Evolutionary conservation across 495 filamentous ascomycete species (phyloP).

Genomic region (Cercophora scortea): DNA sequence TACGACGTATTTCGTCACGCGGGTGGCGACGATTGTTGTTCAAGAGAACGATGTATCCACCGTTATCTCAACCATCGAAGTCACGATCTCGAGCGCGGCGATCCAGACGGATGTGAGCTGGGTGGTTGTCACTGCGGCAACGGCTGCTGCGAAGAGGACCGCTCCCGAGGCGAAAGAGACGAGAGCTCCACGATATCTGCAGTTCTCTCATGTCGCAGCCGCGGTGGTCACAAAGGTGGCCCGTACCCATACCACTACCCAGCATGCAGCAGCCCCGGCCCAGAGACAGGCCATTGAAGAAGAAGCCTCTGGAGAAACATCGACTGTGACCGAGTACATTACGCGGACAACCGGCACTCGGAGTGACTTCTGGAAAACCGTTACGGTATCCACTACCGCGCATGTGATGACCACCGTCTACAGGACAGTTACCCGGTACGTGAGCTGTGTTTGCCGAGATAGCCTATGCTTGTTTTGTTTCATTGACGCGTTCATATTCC

Average conservation of each 20-base stretch:
- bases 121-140: constrained; percentile 8
- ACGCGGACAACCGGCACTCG: constrained; percentile 12
- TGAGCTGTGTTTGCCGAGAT: neutral
- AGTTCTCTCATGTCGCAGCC: too few species aligned
- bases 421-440: constrained; percentile 17
- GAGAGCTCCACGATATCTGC: neutral
- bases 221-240: too few species aligned
- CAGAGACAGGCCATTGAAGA: too few species aligned
- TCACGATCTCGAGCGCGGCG: constrained; percentile 16
- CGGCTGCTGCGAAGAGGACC: neutral
- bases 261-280: too few species aligned
- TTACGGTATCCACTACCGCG: constrained; percentile 15
- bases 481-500: too few species aligned
- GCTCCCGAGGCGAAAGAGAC: neutral
- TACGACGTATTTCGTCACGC: constrained; percentile 11
- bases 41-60: constrained; percentile 17
- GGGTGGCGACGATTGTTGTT: constrained; percentile 18
- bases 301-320: neutral
- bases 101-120: constrained; percentile 20
- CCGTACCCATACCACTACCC: too few species aligned
- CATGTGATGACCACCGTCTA: constrained; percentile 13
- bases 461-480: too few species aligned
- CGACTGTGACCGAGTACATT: constrained; percentile 9
- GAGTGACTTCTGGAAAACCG: constrained; percentile 8
- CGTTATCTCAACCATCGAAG: constrained; percentile 12